Conservation (phyloP, 352 stramenopile genomes). For the Phytophthora pisi region DNA sequence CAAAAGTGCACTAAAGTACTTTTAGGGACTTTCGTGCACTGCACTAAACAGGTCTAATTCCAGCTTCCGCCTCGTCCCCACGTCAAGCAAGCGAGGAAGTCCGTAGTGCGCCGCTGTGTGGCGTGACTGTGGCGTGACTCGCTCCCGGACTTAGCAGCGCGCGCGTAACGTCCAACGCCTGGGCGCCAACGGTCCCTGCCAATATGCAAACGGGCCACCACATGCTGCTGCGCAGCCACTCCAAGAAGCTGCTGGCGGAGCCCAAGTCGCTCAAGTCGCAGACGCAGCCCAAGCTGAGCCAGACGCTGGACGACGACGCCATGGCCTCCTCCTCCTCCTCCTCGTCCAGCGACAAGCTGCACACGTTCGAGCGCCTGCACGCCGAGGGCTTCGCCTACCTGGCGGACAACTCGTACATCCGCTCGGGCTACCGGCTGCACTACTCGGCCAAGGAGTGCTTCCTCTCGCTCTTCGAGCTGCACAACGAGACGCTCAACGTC, state of each 20-base stretch:
- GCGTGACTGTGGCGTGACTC: too few relatives aligned
- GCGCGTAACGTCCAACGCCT: constrained; percentile 21
- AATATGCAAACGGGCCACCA: constrained; percentile 45
- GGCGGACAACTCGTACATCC: constrained; percentile 89
- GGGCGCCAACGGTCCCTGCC: constrained; percentile 9
- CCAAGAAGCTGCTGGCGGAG: constrained; percentile 18
- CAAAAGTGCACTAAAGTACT: too few relatives aligned
- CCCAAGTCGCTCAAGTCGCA: constrained; percentile 5
- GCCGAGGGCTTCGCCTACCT: constrained; percentile 82
- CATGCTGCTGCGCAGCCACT: constrained; percentile 47
- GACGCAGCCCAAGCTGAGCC: not conserved
- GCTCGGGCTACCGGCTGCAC: constrained; percentile 82
- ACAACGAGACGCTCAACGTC: constrained; percentile 91
- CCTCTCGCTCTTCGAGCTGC: constrained; percentile 82
- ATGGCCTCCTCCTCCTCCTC: not conserved
- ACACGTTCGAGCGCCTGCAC: constrained; percentile 81
- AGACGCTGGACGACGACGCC: not conserved
- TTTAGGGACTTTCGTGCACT: too few relatives aligned
- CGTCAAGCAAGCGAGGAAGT: not conserved
- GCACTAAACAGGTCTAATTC: too few relatives aligned
- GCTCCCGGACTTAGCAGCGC: too few relatives aligned
- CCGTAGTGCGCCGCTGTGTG: not conserved
- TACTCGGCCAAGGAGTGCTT: constrained; percentile 84
- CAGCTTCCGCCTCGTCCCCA: constrained; percentile 10
- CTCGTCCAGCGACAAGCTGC: constrained; percentile 38